Evolutionary conservation across 176 grass and related monocot genomes (phyloP).

Genomic region (Zoysia pacifica): DNA sequence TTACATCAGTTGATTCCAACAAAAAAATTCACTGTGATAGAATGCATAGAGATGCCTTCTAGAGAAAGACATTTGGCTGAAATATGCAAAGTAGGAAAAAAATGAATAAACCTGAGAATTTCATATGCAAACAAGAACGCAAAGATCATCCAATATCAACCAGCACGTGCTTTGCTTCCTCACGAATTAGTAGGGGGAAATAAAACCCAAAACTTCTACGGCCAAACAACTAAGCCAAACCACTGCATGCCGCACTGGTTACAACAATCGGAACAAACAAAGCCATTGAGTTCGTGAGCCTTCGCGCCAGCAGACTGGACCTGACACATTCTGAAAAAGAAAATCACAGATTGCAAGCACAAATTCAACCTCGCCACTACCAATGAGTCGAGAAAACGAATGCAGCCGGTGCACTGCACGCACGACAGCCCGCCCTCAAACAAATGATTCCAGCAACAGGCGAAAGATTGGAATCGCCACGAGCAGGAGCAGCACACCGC

Average conservation of each 20-base stretch:
- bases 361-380: neutral
- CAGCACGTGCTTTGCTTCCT: neutral
- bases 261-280: neutral
- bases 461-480: neutral
- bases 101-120: neutral
- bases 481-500: neutral
- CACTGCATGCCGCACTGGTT: neutral
- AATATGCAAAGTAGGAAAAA: neutral
- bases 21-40: neutral
- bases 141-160: neutral
- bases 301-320: neutral
- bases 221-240: neutral
- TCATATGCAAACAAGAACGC: neutral
- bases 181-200: neutral
- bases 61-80: neutral
- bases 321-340: neutral
- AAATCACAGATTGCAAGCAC: neutral
- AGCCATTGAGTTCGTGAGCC: neutral
- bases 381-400: neutral
- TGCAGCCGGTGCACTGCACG: neutral
- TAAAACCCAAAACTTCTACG: neutral
- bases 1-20: neutral
- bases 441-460: too few relatives aligned
- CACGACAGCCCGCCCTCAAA: neutral
- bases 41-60: neutral